These are phyloP conservation scores for Spergularia marina DNA, from an alignment of 148 eudicot genomes.

Conservation along the genomic window DNA sequence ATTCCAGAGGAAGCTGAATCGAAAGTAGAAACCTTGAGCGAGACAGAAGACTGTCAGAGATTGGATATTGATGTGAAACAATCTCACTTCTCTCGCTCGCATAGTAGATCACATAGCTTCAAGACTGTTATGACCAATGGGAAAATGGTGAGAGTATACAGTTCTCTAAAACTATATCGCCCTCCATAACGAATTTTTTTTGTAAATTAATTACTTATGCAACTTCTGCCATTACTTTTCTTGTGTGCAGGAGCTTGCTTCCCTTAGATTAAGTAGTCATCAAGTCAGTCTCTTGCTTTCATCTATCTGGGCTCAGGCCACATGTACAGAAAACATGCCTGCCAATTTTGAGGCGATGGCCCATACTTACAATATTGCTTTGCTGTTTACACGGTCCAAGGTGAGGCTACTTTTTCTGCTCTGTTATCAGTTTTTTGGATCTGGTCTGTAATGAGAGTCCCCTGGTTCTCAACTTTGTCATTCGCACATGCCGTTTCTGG, in stretches of 20 bases:
- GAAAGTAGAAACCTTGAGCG: slow-evolving; percentile 23
- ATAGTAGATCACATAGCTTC: slow-evolving; percentile 47
- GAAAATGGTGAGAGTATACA: slow-evolving; percentile 42
- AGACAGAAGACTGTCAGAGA: slow-evolving; percentile 30
- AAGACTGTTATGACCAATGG: slow-evolving; percentile 53
- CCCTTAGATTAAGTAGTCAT: slow-evolving; percentile 79
- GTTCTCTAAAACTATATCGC: not conserved
- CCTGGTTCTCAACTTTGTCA: not conserved
- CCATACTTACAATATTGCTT: slow-evolving; percentile 63
- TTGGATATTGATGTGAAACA: slow-evolving; percentile 30
- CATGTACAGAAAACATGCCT: slow-evolving; percentile 58
- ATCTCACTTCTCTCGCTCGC: slow-evolving; percentile 24
- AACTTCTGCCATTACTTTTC: not conserved
- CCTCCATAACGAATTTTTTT: not conserved
- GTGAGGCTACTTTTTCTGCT: slow-evolving; percentile 29
- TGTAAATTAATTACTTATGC: not conserved
- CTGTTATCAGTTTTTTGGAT: slow-evolving; percentile 3
- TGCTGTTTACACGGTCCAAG: slow-evolving; percentile 68
- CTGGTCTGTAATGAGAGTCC: not conserved
- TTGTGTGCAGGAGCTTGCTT: slow-evolving; percentile 48
- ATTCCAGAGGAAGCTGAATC: slow-evolving; percentile 39
- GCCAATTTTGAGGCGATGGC: slow-evolving; percentile 83
- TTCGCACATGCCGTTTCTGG: not conserved
- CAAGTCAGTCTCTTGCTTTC: slow-evolving; percentile 88
- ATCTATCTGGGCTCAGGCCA: slow-evolving; percentile 84